Base-by-base conservation (phyloP, 2,329 filamentous ascomycete species). In the Alternaria atra region DNA sequence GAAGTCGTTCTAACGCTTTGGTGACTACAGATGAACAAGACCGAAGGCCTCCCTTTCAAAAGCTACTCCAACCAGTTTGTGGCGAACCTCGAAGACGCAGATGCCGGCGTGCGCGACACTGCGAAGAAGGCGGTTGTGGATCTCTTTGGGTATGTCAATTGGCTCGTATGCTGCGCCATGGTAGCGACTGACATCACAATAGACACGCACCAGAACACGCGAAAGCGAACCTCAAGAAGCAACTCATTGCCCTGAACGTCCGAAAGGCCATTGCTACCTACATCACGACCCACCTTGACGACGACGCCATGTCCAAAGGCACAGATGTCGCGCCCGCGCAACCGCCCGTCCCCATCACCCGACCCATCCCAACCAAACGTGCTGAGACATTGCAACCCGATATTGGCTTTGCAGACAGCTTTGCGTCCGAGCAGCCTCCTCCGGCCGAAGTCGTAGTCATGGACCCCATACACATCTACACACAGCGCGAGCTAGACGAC, bases 41-140 rank as follows among this genome's bases (percentile, higher is more conserved):
- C 92, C 55, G 87, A 93, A 60, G 89, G 88, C 39, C 83, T 97
- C 66, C 89, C 90, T 37, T 97, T 97, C 80, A 90, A 92, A 64
- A 83, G 83, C 72, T 97, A 96, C 76, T 93, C 97, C 2, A 90
- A 92, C 3, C 85, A 86, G 10, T 84, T 97, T 40, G 94, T 97
- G 81, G 90, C 92, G 55, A 86, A 95, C 67, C 85, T 97, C 42
- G 94, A 97, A 80, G 94, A 97, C 77, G 91, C 93, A 9, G 94
- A 97, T 77, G 90, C 91, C 51, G 90, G 89, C 79, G 93, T 97
- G 66, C 89, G 94, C 76, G 93, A 97, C 72, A 86, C 87, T 37
- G 93, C 94, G 63, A 97, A 95, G 81, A 83, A 84, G 56, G 91
- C 92, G 1, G 89, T 97, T 50, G 91, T 97, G 61, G 91, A 95